A percentile compares a stretch with the other conserved stretches of the same genome.
These are phyloP conservation scores for Nematocida sp. DNA, from an alignment of 371 early-diverging fungal genomes.

Conservation along the genomic window DNA sequence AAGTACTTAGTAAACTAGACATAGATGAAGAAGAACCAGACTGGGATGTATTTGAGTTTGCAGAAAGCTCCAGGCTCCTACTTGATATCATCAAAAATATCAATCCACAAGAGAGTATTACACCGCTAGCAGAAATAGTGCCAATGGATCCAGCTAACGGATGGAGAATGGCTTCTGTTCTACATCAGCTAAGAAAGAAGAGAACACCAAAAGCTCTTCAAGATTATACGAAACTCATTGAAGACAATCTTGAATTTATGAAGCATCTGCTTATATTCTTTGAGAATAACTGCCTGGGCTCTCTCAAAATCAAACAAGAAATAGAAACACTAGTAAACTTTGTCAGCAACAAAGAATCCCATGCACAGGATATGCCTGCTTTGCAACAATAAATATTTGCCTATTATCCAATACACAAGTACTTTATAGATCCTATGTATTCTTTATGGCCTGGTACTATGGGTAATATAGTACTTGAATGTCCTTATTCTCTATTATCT, in stretches of 20 bases:
- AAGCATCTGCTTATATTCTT: conserved; percentile 1
- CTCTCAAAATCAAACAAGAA: not conserved
- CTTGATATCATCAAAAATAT: not conserved
- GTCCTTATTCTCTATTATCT: too few relatives aligned
- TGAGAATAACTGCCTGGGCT: not conserved
- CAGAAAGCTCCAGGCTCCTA: conserved; percentile 24
- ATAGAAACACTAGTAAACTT: not conserved
- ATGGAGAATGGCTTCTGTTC: conserved; percentile 31
- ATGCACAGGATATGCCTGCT: too few relatives aligned
- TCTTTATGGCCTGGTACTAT: too few relatives aligned
- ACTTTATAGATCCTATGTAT: too few relatives aligned
- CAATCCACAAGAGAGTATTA: not conserved
- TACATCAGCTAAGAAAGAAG: not conserved
- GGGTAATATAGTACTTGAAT: too few relatives aligned
- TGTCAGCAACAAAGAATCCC: too few relatives aligned
- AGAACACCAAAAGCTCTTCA: not conserved
- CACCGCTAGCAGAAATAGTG: not conserved
- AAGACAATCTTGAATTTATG: conserved; percentile 7
- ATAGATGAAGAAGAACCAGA: not conserved
- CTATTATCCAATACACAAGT: too few relatives aligned
- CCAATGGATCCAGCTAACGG: conserved; percentile 10
- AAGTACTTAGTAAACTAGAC: not conserved
- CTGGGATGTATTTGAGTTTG: conserved; percentile 34
- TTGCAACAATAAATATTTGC: too few relatives aligned
- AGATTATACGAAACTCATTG: not conserved